Evolutionary conservation across 805 yeast genomes (phyloP).

Genomic region (Pichia manshurica): DNA sequence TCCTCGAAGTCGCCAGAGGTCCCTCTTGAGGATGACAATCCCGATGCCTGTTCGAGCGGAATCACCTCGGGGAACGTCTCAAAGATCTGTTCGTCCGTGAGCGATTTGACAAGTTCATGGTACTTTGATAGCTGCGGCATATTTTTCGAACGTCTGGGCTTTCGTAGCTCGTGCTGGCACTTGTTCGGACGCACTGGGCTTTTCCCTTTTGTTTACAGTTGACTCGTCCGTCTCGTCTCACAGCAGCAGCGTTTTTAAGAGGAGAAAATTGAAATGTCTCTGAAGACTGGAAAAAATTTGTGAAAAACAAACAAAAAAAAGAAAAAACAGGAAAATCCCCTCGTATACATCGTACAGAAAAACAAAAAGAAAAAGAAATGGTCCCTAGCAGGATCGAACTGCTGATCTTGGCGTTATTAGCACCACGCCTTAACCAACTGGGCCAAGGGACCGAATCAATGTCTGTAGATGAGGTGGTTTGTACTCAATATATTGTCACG

Average conservation of each 20-base stretch:
- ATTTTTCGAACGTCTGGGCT: too few species aligned
- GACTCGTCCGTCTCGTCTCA: too few species aligned
- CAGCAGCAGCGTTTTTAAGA: neutral
- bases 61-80: conserved; percentile 60
- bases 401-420: conserved; percentile 59
- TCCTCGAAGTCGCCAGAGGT: conserved; percentile 24
- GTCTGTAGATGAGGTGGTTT: too few species aligned
- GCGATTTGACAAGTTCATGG: conserved; percentile 47
- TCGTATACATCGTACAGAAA: neutral
- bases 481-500: too few species aligned
- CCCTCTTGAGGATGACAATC: conserved; percentile 43
- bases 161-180: too few species aligned
- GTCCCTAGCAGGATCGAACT: conserved; percentile 87
- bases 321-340: neutral
- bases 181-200: too few species aligned
- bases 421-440: conserved; percentile 43
- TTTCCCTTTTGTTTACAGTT: neutral
- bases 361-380: conserved; percentile 32
- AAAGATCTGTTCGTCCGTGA: conserved; percentile 46
- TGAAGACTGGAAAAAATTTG: neutral
- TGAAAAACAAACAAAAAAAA: neutral
- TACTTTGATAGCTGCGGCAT: conserved; percentile 27
- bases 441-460: conserved; percentile 39
- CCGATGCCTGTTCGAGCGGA: conserved; percentile 55
- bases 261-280: too few species aligned